These are phyloP conservation scores for Xylaria scruposa DNA, from an alignment of 495 filamentous ascomycete genomes.

Conservation along the genomic window DNA sequence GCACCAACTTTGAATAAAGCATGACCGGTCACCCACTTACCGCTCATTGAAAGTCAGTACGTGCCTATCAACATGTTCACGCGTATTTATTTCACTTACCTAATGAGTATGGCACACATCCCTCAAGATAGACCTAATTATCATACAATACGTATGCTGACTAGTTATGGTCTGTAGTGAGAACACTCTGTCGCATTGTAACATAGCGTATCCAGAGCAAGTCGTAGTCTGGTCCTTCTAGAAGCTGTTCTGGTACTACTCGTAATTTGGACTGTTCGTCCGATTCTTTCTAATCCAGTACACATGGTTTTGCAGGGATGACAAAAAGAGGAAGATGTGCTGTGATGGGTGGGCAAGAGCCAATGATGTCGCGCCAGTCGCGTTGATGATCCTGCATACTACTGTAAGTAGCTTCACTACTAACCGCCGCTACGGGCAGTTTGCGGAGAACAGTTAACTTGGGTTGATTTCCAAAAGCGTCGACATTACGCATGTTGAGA, in stretches of 20 bases:
- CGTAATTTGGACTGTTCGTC: not conserved
- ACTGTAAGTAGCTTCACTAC: not conserved
- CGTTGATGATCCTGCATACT: not conserved
- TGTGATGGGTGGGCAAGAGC: constrained; percentile 2
- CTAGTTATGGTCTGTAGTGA: not conserved
- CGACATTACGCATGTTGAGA: not conserved
- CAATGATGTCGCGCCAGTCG: not conserved
- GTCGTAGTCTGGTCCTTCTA: not conserved
- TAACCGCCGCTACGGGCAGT: not conserved
- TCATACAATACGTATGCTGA: not conserved
- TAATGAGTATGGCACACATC: not conserved
- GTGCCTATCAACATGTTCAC: not conserved
- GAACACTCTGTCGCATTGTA: not conserved
- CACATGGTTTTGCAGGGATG: constrained; percentile 10
- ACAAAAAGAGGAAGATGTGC: constrained; percentile 3
- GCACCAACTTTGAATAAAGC: not conserved
- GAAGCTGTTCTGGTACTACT: not conserved
- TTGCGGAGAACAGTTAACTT: not conserved
- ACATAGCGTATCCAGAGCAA: not conserved
- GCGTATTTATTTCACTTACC: not conserved
- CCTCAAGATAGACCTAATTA: not conserved
- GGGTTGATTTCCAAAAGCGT: not conserved
- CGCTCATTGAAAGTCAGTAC: not conserved
- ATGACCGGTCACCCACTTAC: not conserved
- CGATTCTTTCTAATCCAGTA: not conserved